Conservation (phyloP, 352 stramenopile species). For the Phytophthora rubi region DNA sequence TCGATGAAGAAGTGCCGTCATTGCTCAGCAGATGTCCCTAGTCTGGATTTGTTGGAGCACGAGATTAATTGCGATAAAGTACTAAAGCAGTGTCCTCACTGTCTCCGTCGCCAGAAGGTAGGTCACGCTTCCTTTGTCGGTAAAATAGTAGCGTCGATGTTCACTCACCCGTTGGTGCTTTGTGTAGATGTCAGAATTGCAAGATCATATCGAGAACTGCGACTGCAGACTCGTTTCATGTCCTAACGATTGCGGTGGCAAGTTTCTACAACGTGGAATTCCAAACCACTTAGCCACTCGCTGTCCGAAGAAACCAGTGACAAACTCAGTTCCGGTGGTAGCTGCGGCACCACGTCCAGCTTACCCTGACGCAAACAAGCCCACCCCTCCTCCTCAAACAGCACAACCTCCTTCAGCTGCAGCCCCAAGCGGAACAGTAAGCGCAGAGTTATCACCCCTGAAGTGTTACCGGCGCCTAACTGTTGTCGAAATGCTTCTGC, state of each 20-base stretch:
- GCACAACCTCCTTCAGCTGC: neutral
- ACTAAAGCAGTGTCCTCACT: slow-evolving; percentile 86
- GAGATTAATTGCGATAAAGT: slow-evolving; percentile 82
- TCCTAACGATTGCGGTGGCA: slow-evolving; percentile 78
- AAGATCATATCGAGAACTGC: slow-evolving; percentile 85
- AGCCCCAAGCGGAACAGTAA: slow-evolving; percentile 22
- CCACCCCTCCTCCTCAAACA: slow-evolving; percentile 1
- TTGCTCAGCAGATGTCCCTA: slow-evolving; percentile 53
- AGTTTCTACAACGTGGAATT: slow-evolving; percentile 81
- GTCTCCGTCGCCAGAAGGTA: slow-evolving; percentile 79
- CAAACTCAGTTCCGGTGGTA: neutral
- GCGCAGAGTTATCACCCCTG: neutral
- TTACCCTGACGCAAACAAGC: slow-evolving; percentile 22
- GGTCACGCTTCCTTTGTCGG: neutral
- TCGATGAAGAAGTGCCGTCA: slow-evolving; percentile 72
- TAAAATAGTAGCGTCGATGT: neutral
- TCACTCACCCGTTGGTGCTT: neutral
- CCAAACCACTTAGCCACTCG: slow-evolving; percentile 77
- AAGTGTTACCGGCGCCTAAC: neutral
- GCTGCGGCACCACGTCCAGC: slow-evolving; percentile 4
- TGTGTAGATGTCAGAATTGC: slow-evolving; percentile 64
- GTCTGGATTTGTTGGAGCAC: slow-evolving; percentile 66
- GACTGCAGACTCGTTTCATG: slow-evolving; percentile 81
- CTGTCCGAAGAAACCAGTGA: slow-evolving; percentile 52
- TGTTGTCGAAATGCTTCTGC: neutral